Percentiles rank a stretch among this genome's conserved stretches.
Evolutionary conservation across 441 rosid genomes (phyloP).

Genomic region (California macrophylla): DNA sequence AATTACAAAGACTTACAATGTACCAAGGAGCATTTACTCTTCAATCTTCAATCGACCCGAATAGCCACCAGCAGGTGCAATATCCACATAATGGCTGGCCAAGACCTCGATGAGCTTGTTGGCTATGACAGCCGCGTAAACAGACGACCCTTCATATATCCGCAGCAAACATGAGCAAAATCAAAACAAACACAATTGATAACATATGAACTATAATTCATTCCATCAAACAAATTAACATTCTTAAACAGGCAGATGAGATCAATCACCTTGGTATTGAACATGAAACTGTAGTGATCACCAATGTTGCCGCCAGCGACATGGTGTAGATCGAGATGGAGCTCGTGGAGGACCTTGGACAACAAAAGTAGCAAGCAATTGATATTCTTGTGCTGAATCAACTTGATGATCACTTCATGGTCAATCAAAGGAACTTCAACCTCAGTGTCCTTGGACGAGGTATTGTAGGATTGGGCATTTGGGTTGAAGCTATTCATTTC

Average conservation of each 20-base stretch:
- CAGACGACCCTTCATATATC: constrained; percentile 58
- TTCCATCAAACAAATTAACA: too few species aligned
- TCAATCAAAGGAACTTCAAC: constrained; percentile 23
- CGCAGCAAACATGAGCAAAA: constrained; percentile 17
- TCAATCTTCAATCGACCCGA: too few species aligned
- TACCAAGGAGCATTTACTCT: too few species aligned
- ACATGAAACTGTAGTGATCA: constrained; percentile 63
- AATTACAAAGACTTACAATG: too few species aligned
- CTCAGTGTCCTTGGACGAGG: constrained; percentile 19
- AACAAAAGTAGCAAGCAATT: constrained; percentile 69
- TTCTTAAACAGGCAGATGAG: background rate
- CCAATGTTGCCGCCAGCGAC: constrained; percentile 86
- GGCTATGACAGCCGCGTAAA: constrained; percentile 63
- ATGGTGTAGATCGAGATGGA: constrained; percentile 66
- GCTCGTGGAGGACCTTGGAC: constrained; percentile 66
- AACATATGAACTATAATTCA: too few species aligned
- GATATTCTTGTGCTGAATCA: constrained; percentile 55
- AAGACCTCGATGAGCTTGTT: constrained; percentile 58
- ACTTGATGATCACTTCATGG: constrained; percentile 22
- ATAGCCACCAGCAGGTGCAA: constrained; percentile 29
- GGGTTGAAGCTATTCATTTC: constrained; percentile 31
- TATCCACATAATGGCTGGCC: constrained; percentile 48
- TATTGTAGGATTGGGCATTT: constrained; percentile 32
- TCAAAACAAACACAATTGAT: background rate
- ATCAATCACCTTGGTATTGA: constrained; percentile 64